Evolutionary conservation across 768 basidiomycete genomes (phyloP), one percentile per base, ranked within the genome.

Genomic region (Pulveroboletus sp.): DNA sequence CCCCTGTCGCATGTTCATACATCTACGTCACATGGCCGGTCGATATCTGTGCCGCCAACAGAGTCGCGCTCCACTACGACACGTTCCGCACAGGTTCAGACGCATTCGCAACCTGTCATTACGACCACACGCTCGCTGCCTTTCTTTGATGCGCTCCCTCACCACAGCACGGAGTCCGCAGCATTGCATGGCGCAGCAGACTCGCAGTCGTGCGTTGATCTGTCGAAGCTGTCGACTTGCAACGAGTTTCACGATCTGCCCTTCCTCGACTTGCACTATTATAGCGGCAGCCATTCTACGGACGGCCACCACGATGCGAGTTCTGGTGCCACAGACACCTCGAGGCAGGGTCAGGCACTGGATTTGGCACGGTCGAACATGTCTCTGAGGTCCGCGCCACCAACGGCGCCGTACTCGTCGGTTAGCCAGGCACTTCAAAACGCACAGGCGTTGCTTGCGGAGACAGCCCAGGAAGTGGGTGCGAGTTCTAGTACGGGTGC

Each of bases 231-330:
- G 17, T 55, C 63, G 17, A 54, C 50, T 27, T 50, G 55, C 6
- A 64, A 64, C 40, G 68, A 71, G 39, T 52, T 69, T 40, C 74
- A 81, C 43, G 76, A 79, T 52, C 65, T 87, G 2, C 80, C 84
- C 3, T 89, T 86, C 67, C 72, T 89, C 47, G 86, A 89, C 62
- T 62, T 89, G 64, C 86, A 89, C 61, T 86, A 86, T 62, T 83
- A 82, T 51, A 72, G 71, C 18, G 56, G 66, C 43, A 60, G 56
- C 21, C 55, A 60, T 58, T 47, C 59, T n/a, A 48, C 43, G 46
- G 65, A 67, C 10, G 61, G 63, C n/a, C 57, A 59, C 30, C 66
- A 61, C 6, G 64, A 67, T 40, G 45, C 44, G 53, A 39, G 43
- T 38, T 48, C 57, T 13, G 64, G 63, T 37, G 56, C 58, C 39